A percentile compares a stretch with the other conserved stretches of the same genome.
Conservation (phyloP, 805 yeast genomes). For the Torulaspora microellipsoides region DNA sequence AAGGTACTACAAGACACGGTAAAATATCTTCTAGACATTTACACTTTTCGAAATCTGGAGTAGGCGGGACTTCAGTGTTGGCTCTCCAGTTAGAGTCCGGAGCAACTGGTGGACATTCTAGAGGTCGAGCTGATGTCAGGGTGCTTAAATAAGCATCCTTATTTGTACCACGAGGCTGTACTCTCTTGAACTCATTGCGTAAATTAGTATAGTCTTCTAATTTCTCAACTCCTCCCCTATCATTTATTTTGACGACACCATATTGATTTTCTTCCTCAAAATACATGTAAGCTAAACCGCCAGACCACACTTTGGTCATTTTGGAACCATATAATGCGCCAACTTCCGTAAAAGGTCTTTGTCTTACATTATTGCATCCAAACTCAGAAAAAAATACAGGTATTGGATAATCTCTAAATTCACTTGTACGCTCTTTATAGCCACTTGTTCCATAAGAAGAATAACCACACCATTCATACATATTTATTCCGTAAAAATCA, state of each 20-base stretch:
- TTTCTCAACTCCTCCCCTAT: conserved; percentile 44
- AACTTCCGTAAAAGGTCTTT: conserved; percentile 70
- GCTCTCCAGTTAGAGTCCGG: conserved; percentile 51
- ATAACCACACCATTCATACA: conserved; percentile 84
- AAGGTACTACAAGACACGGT: conserved; percentile 51
- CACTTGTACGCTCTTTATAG: conserved; percentile 56
- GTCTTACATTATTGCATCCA: conserved; percentile 65
- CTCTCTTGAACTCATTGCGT: conserved; percentile 46
- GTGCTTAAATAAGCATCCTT: conserved; percentile 27
- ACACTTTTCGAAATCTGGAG: conserved; percentile 60
- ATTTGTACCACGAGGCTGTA: conserved; percentile 44
- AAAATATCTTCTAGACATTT: conserved; percentile 53
- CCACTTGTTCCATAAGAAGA: conserved; percentile 63
- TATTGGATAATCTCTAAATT: conserved; percentile 58
- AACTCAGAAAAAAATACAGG: conserved; percentile 79
- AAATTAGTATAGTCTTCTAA: conserved; percentile 56
- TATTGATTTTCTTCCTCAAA: conserved; percentile 71
- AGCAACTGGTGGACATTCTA: conserved; percentile 18
- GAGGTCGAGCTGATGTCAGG: conserved; percentile 5
- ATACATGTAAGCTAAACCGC: conserved; percentile 82
- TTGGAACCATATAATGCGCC: conserved; percentile 56
- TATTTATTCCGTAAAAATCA: conserved; percentile 79
- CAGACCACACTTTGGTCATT: conserved; percentile 81
- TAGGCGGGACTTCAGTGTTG: conserved; percentile 55
- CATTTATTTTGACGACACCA: conserved; percentile 57